Evolutionary conservation across 495 filamentous ascomycete species (phyloP).

Genomic region (Terfezia claveryi): DNA sequence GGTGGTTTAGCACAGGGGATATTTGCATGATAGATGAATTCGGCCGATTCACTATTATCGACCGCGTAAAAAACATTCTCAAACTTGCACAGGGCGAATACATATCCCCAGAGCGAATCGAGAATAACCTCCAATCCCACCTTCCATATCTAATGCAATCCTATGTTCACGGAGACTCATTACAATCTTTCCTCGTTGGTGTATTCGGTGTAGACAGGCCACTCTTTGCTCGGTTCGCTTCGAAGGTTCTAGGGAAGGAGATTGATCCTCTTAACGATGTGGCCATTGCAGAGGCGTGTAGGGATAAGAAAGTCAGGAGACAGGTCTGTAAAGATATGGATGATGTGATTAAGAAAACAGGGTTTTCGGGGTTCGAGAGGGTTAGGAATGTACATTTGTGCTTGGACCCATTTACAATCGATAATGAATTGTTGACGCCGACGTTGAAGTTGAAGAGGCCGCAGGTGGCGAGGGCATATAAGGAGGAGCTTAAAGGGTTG

Average conservation of each 20-base stretch:
- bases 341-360: conserved; percentile 55
- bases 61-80: conserved; percentile 93
- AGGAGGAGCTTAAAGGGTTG: conserved; percentile 49
- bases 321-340: conserved; percentile 64
- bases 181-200: conserved; percentile 62
- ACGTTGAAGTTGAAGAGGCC: conserved; percentile 96
- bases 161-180: conserved; percentile 78
- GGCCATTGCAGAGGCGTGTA: conserved; percentile 40
- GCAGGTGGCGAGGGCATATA: conserved; percentile 59
- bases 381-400: conserved; percentile 52
- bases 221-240: conserved; percentile 55
- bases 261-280: conserved; percentile 39
- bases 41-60: conserved; percentile 80
- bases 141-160: conserved; percentile 53
- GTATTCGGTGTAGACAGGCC: conserved; percentile 74
- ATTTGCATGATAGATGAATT: conserved; percentile 61
- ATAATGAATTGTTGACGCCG: conserved; percentile 84
- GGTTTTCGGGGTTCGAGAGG: conserved; percentile 75
- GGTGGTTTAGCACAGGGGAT: conserved; percentile 94
- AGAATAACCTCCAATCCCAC: conserved; percentile 76
- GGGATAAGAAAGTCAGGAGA: conserved; percentile 44
- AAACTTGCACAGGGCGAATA: conserved; percentile 97
- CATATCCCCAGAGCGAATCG: conserved; percentile 87
- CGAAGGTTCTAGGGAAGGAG: conserved; percentile 44
- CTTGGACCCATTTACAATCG: conserved; percentile 78